Evolutionary conservation across 2,329 filamentous ascomycete genomes (phyloP).

Genomic region (Cadophora luteo-olivacea): DNA sequence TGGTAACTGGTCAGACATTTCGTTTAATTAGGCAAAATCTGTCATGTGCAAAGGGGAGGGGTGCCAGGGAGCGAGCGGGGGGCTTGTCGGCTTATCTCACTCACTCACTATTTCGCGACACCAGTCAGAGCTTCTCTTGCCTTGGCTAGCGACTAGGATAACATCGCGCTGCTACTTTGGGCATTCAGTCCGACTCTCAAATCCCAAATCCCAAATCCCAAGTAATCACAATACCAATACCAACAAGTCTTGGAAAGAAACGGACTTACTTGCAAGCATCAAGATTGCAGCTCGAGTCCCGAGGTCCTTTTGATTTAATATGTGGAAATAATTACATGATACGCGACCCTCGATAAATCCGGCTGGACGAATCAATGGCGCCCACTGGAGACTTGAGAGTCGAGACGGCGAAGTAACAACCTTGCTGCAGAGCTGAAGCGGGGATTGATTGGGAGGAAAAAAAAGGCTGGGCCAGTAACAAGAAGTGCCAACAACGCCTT

Average conservation of each 20-base stretch:
- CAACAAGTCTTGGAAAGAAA: constrained; percentile 3
- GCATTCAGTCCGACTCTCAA: background rate
- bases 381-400: no score
- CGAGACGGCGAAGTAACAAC: background rate
- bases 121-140: constrained; percentile 11
- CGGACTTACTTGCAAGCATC: constrained; percentile 4
- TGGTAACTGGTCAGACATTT: no score
- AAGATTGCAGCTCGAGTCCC: constrained; percentile 13
- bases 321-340: constrained; percentile 11
- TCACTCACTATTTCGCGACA: background rate
- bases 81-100: constrained; percentile 12
- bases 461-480: constrained; percentile 13
- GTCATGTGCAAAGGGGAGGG: background rate
- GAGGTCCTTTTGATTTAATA: constrained; percentile 2
- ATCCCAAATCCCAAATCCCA: no score
- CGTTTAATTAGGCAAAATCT: background rate
- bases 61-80: constrained; percentile 1
- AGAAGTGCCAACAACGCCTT: constrained; percentile 16
- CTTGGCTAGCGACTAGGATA: constrained; percentile 2
- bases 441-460: background rate
- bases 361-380: constrained; percentile 8
- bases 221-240: no score
- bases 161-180: constrained; percentile 1
- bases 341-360: background rate
- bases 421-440: background rate